Evolutionary conservation across 306 rosid species (phyloP).

Genomic region (Psophocarpus tetragonolobus): DNA sequence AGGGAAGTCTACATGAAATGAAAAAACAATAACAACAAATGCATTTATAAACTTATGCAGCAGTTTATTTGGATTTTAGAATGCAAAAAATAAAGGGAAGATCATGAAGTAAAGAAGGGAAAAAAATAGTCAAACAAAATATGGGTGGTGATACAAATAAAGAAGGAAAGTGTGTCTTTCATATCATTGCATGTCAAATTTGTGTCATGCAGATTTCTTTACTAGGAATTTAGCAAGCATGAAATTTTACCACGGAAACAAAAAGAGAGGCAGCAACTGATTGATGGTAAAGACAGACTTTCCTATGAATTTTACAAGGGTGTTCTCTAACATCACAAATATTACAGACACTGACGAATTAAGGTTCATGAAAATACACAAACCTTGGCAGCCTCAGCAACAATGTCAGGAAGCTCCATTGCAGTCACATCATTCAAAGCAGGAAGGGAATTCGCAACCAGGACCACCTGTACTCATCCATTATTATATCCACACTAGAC

Average conservation of each 20-base stretch:
- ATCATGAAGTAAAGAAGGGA: background rate
- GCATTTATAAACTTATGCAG: background rate
- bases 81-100: background rate
- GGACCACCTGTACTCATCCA: constrained; percentile 67
- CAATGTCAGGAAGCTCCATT: constrained; percentile 85
- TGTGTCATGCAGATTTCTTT: background rate
- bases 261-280: background rate
- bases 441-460: constrained; percentile 84
- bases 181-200: constrained; percentile 8
- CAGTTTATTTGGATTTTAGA: background rate
- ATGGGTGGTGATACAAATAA: background rate
- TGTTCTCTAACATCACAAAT: background rate
- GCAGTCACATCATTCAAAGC: constrained; percentile 87
- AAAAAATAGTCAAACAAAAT: background rate
- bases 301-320: background rate
- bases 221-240: background rate
- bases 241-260: background rate
- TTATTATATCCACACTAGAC: background rate
- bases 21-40: background rate
- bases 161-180: background rate
- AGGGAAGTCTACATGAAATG: background rate
- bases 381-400: constrained; percentile 92
- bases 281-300: constrained; percentile 1
- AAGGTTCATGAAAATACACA: constrained; percentile 20
- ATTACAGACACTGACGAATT: background rate